phyloP scores from a whole-genome alignment of 805 yeast species.

The Cyberlindnera misumaiensis region DNA sequence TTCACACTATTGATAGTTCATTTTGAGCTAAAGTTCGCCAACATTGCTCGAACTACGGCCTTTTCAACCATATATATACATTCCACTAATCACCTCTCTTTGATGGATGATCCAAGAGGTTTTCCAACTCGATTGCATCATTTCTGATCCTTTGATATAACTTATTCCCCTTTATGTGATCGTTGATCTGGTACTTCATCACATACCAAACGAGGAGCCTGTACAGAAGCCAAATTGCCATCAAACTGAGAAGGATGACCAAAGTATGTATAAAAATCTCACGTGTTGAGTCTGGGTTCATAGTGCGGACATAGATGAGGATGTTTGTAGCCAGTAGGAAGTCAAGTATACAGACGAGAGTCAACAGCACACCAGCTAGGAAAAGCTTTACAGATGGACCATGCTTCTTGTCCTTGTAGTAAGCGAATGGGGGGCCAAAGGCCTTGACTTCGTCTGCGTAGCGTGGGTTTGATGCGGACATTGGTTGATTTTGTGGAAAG shows the following conservation, averaged over 20 bases:
- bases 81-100: conserved; percentile 7
- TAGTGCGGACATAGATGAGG: conserved; percentile 28
- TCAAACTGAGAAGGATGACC: conserved; percentile 9
- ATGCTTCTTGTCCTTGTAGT: conserved; percentile 14
- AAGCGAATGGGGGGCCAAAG: conserved; percentile 23
- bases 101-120: conserved; percentile 8
- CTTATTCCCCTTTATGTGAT: conserved; percentile 12
- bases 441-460: conserved; percentile 11
- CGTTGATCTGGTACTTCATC: conserved; percentile 14
- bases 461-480: background rate
- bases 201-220: conserved; percentile 17
- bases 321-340: conserved; percentile 30
- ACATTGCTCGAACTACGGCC: no score
- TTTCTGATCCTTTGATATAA: conserved; percentile 18
- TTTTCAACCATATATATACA: background rate
- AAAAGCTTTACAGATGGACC: conserved; percentile 20
- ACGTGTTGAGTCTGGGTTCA: conserved; percentile 16
- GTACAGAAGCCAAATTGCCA: conserved; percentile 17
- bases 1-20: no score
- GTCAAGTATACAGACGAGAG: conserved; percentile 22
- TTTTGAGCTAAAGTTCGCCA: no score
- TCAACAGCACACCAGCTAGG: conserved; percentile 21
- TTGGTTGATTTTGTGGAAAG: background rate
- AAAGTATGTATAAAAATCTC: conserved; percentile 16
- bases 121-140: conserved; percentile 21